Conservation (phyloP, 805 yeast genomes). For the Vanderwaltozyma tropicalis region DNA sequence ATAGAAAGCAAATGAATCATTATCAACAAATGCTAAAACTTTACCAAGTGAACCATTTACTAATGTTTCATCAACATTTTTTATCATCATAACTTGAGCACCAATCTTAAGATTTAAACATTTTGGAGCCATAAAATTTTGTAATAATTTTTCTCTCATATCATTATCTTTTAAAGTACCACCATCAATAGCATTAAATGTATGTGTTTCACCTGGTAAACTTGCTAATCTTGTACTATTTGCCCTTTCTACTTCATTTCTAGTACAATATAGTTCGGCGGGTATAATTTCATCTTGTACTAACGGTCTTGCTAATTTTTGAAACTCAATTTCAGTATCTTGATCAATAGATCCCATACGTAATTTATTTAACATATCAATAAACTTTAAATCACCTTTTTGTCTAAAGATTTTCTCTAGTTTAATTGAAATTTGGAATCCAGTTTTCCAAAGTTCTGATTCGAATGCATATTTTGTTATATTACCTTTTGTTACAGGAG, state of each 20-base stretch:
- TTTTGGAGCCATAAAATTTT: conserved; percentile 54
- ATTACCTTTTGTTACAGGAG: conserved; percentile 39
- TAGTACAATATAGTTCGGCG: conserved; percentile 63
- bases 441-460: conserved; percentile 47
- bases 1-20: conserved; percentile 37
- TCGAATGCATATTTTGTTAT: conserved; percentile 52
- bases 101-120: conserved; percentile 49
- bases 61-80: conserved; percentile 58
- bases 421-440: conserved; percentile 47
- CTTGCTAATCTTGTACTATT: conserved; percentile 40
- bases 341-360: conserved; percentile 50
- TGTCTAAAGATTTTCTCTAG: conserved; percentile 64
- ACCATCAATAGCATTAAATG: conserved; percentile 44
- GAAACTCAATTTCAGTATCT: conserved; percentile 40
- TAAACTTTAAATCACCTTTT: conserved; percentile 58
- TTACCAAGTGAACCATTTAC: conserved; percentile 74
- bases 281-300: conserved; percentile 54
- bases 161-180: conserved; percentile 37
- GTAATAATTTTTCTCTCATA: conserved; percentile 37
- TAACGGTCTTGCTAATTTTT: conserved; percentile 40
- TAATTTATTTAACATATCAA: conserved; percentile 65
- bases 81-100: conserved; percentile 77
- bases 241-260: conserved; percentile 64
- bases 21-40: conserved; percentile 48
- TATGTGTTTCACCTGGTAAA: conserved; percentile 35